Conservation (phyloP, 257 asterid genomes). For the Fraxinus cuspidata region DNA sequence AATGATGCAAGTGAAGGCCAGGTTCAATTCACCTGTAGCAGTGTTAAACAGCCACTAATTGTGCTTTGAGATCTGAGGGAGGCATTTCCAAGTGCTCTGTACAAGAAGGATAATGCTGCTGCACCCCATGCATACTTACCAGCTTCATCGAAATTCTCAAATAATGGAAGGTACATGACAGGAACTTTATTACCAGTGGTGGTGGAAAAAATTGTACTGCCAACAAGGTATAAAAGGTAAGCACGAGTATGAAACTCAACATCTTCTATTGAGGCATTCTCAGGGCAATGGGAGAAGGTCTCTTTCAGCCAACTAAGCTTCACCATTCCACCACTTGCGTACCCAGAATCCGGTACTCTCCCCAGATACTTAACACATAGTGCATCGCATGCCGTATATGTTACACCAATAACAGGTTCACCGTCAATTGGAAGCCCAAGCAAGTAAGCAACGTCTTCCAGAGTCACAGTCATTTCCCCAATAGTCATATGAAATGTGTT, state of each 20-base stretch:
- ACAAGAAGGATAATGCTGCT: conserved; percentile 83
- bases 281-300: conserved; percentile 71
- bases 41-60: conserved; percentile 87
- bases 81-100: conserved; percentile 97
- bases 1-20: background rate
- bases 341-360: conserved; percentile 46
- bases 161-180: conserved; percentile 91
- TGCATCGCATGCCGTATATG: conserved; percentile 68
- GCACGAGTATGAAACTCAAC: conserved; percentile 78
- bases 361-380: conserved; percentile 47
- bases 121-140: conserved; percentile 99
- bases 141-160: conserved; percentile 84
- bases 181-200: conserved; percentile 98
- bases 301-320: conserved; percentile 98
- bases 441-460: conserved; percentile 91
- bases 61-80: conserved; percentile 94
- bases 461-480: conserved; percentile 93
- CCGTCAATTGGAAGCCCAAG: conserved; percentile 91
- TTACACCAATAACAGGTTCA: conserved; percentile 89
- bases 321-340: conserved; percentile 76
- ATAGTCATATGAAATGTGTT: conserved; percentile 87
- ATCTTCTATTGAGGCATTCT: conserved; percentile 66
- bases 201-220: conserved; percentile 92
- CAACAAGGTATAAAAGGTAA: conserved; percentile 88
- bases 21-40: conserved; percentile 70